Base-by-base conservation (phyloP, 139 green algal species). In the Prasinococcaceae sp. region DNA sequence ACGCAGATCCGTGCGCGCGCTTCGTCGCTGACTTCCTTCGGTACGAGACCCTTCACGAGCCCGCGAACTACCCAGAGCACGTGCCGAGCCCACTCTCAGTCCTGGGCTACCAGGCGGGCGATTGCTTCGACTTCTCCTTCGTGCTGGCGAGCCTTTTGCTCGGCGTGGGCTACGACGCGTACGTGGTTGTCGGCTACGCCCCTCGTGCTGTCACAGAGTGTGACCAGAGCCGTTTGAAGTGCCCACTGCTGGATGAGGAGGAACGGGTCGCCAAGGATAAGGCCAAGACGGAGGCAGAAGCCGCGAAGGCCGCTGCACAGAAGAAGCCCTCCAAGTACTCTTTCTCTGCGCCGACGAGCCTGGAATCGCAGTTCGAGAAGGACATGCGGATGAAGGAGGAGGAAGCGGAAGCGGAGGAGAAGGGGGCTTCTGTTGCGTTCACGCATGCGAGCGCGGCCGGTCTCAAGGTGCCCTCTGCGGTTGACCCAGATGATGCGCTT, bases 11-110 rank as follows among this genome's bases (percentile, higher is more conserved):
- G 24, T 79, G 77, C 30, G 63, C 52, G 9, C 49, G 62, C 45
- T 93, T 88, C 69, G 70, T 92, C 41, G 58, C 73, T 0, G 73
- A 86, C 60, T 90, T 83, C 53, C 52, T 93, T 38, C 60, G 60
- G 4, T 92, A 77, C 47, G 83, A 92, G 70, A 53, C 66, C 0
- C 61, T 93, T 41, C 74, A 88, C 52, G 60, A 90, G 53, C 72
- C 73, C 2, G 51, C 42, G 30, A 42, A 66, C 48, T 80, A 79
- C 58, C 75, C 83, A 4, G 55, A 61, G 50, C 66, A 79, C 63
- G 64, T 90, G 20, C 69, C 76, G 0, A 83, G 70, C 9, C 84
- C 83, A 20, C 64, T 68, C 39, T 71, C 61, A 25, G 58, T 79
- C 6, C 64, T 93, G 32, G n/a, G 41, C 5, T 67, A 50, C 50